phyloP scores from a whole-genome alignment of 371 early-diverging fungal genomes.

The Nematocida ausubeli region DNA sequence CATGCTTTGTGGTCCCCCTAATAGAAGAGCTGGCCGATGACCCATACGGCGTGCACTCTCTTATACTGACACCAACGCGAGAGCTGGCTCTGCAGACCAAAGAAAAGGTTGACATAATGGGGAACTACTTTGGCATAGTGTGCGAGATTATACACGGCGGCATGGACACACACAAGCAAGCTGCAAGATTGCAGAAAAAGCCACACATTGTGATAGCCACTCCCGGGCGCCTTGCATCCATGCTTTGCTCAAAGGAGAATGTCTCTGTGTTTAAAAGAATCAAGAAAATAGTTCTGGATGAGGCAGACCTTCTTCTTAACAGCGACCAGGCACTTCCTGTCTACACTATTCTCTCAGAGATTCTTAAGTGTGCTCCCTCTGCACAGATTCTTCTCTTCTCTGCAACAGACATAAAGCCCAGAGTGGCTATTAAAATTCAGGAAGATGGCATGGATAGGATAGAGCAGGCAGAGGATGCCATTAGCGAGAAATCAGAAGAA shows the following conservation, averaged over 20 bases:
- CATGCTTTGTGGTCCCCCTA: slow-evolving; percentile 87
- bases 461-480: not conserved
- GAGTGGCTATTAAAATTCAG: slow-evolving; percentile 4
- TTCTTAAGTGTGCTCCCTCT: not conserved
- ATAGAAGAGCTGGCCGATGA: slow-evolving; percentile 83
- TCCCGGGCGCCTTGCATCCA: slow-evolving; percentile 93
- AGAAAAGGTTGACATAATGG: slow-evolving; percentile 83
- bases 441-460: not conserved
- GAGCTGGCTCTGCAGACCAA: slow-evolving; percentile 91
- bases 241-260: slow-evolving; percentile 73
- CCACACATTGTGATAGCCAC: slow-evolving; percentile 91
- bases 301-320: slow-evolving; percentile 94
- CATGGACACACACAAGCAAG: slow-evolving; percentile 83
- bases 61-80: slow-evolving; percentile 87
- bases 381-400: slow-evolving; percentile 34
- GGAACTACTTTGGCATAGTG: slow-evolving; percentile 77
- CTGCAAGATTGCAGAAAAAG: slow-evolving; percentile 78
- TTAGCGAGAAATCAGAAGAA: not conserved
- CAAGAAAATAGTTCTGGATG: slow-evolving; percentile 89
- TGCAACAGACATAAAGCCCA: slow-evolving; percentile 46
- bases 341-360: slow-evolving; percentile 7
- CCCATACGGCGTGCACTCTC: slow-evolving; percentile 71
- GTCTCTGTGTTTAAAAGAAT: slow-evolving; percentile 82
- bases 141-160: slow-evolving; percentile 86
- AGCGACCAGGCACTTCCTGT: slow-evolving; percentile 69